Evolutionary conservation across 768 basidiomycete genomes (phyloP), one percentile per base, ranked within the genome.

Genomic region (Dentipellis fragilis): DNA sequence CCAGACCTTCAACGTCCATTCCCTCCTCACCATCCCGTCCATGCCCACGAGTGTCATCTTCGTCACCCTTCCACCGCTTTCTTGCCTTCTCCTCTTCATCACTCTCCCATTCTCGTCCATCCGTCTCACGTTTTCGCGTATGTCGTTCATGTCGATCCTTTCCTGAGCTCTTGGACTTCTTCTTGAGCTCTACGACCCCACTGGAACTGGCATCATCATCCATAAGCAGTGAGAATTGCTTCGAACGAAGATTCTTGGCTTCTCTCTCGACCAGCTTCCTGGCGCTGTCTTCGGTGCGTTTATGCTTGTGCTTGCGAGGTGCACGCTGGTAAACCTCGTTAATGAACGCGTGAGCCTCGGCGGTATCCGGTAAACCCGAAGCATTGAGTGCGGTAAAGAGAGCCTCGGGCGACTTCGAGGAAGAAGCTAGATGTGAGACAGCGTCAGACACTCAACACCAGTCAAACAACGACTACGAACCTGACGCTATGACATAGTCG

Each of bases 401-500:
- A 45, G 78, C 79, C 40, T 90, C 85, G 10, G 89, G 77, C 9
- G 85, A 80, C 68, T 94, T 94, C 54, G 91, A 79, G 54, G 87
- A 84, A 3, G 87, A 83, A n/a, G 90, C 92, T 85, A 63, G 2
- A 56, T 23, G 4, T 4, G 9, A 14, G 22, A 22, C 52, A 46
- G n/a, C 37, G 50, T 53, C 40, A 56, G 64, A 46, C 54, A 14
- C 36, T 50, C 8, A 19, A 29, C 46, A 39, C 56, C 39, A 22
- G 49, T 42, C 45, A 23, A 45, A 7, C 29, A 50, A 29, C 35
- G 35, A 9, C 54, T 59, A 67, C 78, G 40, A 59, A 87, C 90
- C 92, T 69, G 88, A 84, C 50, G 90, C 90, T 67, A 90, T 75
- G 37, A 96, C 85, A 68, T 85, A 96, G 73, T 92, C 86, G 62